These are phyloP conservation scores for Parastagonospora avenae DNA, from an alignment of 2,329 filamentous ascomycete species.

Conservation along the genomic window DNA sequence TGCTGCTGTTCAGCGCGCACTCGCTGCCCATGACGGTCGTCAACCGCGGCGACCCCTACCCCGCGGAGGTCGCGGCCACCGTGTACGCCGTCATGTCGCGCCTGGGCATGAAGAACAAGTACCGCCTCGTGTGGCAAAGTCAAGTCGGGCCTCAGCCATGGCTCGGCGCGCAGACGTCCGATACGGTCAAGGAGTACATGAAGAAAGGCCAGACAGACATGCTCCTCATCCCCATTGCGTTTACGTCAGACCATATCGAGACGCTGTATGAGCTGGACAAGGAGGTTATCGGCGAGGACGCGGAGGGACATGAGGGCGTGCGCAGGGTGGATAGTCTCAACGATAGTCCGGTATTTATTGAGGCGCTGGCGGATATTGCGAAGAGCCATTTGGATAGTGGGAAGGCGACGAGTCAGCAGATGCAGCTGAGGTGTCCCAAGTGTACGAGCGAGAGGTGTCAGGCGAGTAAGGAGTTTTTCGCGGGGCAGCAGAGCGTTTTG, in stretches of 20 bases:
- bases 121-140: conserved; percentile 95
- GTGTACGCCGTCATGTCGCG: conserved; percentile 96
- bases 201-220: conserved; percentile 90
- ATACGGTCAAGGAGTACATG: conserved; percentile 86
- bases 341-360: conserved; percentile 86
- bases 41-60: conserved; percentile 95
- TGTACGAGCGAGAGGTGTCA: conserved; percentile 89
- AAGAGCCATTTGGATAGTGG: conserved; percentile 76
- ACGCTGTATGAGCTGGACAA: conserved; percentile 92
- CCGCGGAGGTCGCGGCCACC: conserved; percentile 92
- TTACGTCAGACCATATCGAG: conserved; percentile 99
- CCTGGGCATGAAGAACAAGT: conserved; percentile 85
- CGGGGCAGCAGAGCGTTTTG: conserved; percentile 46
- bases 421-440: conserved; percentile 89
- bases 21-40: conserved; percentile 97
- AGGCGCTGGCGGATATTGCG: conserved; percentile 86
- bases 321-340: conserved; percentile 93
- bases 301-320: conserved; percentile 60
- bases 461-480: conserved; percentile 74
- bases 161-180: conserved; percentile 91
- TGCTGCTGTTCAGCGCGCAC: conserved; percentile 93
- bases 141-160: conserved; percentile 95
- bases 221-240: conserved; percentile 91
- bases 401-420: conserved; percentile 76
- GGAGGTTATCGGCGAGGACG: conserved; percentile 87